Base-by-base conservation (phyloP, 2,329 filamentous ascomycete species). In the Trichoderma citrinoviride region DNA sequence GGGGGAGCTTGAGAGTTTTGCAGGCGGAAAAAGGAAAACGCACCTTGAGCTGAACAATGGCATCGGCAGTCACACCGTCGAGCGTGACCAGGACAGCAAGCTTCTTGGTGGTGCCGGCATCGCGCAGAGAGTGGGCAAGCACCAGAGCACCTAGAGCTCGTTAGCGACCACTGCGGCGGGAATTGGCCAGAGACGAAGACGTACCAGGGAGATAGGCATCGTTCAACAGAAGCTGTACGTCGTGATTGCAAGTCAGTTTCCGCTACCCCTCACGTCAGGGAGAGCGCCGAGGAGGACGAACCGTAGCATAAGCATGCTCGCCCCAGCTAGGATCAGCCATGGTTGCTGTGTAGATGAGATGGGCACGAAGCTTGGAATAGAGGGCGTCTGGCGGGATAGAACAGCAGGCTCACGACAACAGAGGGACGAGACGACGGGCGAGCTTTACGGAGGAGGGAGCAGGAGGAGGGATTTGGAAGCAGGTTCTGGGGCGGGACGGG, bases 171-270 rank as follows among this genome's bases (percentile, higher is more conserved):
- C 37, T 29, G 23, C 7, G n/a, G 14, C 37, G 21, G 7, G 19
- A 6, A 15, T 40, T 19, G 40, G 27, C 33, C 17, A 49, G 41
- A 33, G 15, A 27, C 23, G 23, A 40, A 15, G 23, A 77, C 79
- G 73, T 82, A 96, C 93, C 93, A 76, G 95, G 94, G 57, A 99
- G 86, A 78, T 99, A 99, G 68, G 86, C 86, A 80, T 99, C 93
- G 80, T 87, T 97, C 80, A 96, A 83, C 64, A 98, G 87, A 77
- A 99, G 90, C 94, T 97, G 78, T 73, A 47, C 41, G n/a, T 19
- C 27, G 54, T 10, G 44, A 25, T 49, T 15, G 57, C 2, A 8
- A 37, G 33, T 63, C 33, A 65, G 64, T n/a, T 44, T 33, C n/a
- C n/a, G 62, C 47, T 41, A 27, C 33, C 15, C 33, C 27, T 47